Evolutionary conservation across 805 yeast genomes (phyloP), one percentile per base, ranked within the genome.

Genomic region (Priceomyces fermenticarens): DNA sequence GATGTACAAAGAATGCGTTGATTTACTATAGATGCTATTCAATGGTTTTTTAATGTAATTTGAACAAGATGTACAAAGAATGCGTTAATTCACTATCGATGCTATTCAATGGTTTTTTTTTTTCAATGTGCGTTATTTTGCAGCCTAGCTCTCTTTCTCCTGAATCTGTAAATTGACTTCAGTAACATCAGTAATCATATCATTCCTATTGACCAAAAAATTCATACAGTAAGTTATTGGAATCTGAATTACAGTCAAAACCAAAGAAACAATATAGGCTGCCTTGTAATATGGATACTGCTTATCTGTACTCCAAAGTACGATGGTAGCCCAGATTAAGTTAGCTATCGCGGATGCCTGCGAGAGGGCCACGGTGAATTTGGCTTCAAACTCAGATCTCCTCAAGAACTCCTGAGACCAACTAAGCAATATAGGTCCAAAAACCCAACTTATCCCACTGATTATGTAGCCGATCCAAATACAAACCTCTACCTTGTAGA

Each of bases 331-430:
- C 40, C 40, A 38, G 15, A 38, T 38, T 13, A 38, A 32, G 28
- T 38, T 38, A 12, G 40, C 40, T 6, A 38, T 38, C 4, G 40
- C 40, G 23, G 40, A 38, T 10, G 40, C 40, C 14, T 38, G 40
- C 11, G 36, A 27, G 20, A 38, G 29, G 10, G 29, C 40, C 11
- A 38, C 12, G 17, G 36, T 38, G 20, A 38, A 38, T 29, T 38
- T 38, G 10, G 23, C 17, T 38, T 38, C 40, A 30, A 38, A 30
- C 20, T 38, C 40, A n/a, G 40, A 38, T 16, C 40, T 38, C 32
- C 40, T 30, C 16, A 38, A 30, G 25, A 38, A 38, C 20, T 38
- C 40, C 16, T 38, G 40, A 9, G 40, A 38, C 40, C 40, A 38
- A 38, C 30, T 31, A 14, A 38, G 28, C 35, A 38, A 12, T 7